Percentiles rank a stretch among this genome's conserved stretches.
These are phyloP conservation scores for Collybia mongolica DNA, from an alignment of 768 basidiomycete species.

Conservation along the genomic window DNA sequence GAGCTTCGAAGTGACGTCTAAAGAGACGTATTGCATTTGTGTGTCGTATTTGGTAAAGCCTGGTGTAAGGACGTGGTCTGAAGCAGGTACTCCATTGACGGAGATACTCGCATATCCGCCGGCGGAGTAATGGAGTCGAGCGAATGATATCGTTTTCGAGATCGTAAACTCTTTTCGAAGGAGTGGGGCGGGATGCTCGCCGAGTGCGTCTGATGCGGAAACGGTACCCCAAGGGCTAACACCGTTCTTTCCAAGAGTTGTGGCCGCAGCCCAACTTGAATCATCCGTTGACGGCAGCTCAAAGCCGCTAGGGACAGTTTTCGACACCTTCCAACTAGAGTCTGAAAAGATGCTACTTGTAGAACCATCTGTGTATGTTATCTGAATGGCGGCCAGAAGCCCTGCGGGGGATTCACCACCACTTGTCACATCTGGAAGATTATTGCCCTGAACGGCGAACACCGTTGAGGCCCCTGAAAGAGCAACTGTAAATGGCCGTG, in stretches of 20 bases:
- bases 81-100: conserved; percentile 24
- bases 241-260: conserved; percentile 19
- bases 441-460: conserved; percentile 28
- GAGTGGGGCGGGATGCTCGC: conserved; percentile 27
- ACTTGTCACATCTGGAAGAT: conserved; percentile 15
- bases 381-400: conserved; percentile 21
- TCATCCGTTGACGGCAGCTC: conserved; percentile 18
- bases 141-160: conserved; percentile 17
- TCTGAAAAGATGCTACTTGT: conserved; percentile 20
- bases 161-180: conserved; percentile 21
- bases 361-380: conserved; percentile 25
- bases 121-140: conserved; percentile 25
- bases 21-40: conserved; percentile 22
- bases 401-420: conserved; percentile 24
- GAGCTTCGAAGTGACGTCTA: conserved; percentile 21
- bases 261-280: conserved; percentile 19
- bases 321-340: conserved; percentile 20
- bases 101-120: conserved; percentile 27
- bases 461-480: conserved; percentile 16
- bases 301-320: conserved; percentile 21
- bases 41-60: conserved; percentile 30
- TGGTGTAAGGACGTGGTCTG: conserved; percentile 24
- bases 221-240: conserved; percentile 25
- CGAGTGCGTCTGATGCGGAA: conserved; percentile 19
- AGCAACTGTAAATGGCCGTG: conserved; percentile 20